These are phyloP conservation scores for Xylaria sp. DNA, from an alignment of 2,329 filamentous ascomycete species.

Conservation along the genomic window DNA sequence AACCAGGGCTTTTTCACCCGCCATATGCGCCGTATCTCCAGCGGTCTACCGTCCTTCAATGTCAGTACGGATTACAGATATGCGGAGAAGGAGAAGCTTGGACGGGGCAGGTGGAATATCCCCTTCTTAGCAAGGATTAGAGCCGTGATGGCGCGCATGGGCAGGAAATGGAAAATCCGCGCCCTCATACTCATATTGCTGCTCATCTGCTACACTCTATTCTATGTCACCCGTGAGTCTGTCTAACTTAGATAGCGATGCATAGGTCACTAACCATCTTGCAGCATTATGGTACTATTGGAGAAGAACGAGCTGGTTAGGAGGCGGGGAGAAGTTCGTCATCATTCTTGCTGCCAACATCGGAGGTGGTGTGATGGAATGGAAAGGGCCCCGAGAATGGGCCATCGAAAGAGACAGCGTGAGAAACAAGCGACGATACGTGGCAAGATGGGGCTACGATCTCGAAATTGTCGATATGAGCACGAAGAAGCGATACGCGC, in stretches of 20 bases:
- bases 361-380: constrained; percentile 97
- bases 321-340: constrained; percentile 88
- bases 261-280: constrained; percentile 30
- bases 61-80: constrained; percentile 52
- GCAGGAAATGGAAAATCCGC: constrained; percentile 68
- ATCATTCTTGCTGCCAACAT: constrained; percentile 92
- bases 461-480: constrained; percentile 98
- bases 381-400: constrained; percentile 97
- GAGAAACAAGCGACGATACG: constrained; percentile 91
- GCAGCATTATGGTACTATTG: constrained; percentile 63
- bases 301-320: constrained; percentile 71
- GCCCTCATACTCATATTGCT: constrained; percentile 62
- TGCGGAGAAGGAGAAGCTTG: constrained; percentile 77
- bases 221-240: constrained; percentile 74
- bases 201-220: constrained; percentile 63
- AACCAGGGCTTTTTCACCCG: constrained; percentile 87
- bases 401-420: constrained; percentile 96
- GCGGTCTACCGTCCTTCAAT: constrained; percentile 75
- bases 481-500: constrained; percentile 96
- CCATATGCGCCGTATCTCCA: constrained; percentile 80
- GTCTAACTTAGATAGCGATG: not conserved
- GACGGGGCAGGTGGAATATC: constrained; percentile 58
- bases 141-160: constrained; percentile 52
- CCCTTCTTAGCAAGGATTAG: constrained; percentile 52
- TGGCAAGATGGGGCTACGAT: constrained; percentile 87